Evolutionary conservation across 441 rosid genomes (phyloP).

Genomic region (Populus trichocarpa): DNA sequence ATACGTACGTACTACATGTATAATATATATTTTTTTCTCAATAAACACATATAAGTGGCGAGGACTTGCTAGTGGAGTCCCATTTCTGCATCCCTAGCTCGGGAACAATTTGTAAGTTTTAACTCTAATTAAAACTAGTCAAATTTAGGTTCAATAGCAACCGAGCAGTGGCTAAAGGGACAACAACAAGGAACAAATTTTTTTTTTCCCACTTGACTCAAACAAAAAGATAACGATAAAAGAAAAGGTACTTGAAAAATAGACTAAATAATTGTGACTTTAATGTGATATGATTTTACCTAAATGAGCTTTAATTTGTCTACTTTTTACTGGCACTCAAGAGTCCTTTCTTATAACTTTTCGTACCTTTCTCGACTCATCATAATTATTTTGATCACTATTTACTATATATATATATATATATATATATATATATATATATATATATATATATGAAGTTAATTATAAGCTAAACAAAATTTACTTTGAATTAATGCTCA

Average conservation of each 20-base stretch:
- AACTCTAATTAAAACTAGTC: too few species aligned
- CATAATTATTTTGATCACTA: not conserved
- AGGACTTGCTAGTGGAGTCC: too few species aligned
- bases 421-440: not conserved
- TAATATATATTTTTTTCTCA: too few species aligned
- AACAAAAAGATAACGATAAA: slow-evolving; percentile 39
- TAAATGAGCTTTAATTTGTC: slow-evolving; percentile 11
- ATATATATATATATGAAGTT: too few species aligned
- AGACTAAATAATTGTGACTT: slow-evolving; percentile 13
- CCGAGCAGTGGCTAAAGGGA: slow-evolving; percentile 28
- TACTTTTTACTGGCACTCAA: not conserved
- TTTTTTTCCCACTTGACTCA: slow-evolving; percentile 26
- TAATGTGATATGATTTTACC: slow-evolving; percentile 21
- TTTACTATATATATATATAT: not conserved
- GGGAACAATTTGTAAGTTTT: too few species aligned
- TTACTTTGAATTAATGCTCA: too few species aligned
- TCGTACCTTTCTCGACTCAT: not conserved
- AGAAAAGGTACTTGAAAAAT: slow-evolving; percentile 14
- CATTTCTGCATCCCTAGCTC: too few species aligned
- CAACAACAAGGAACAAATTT: slow-evolving; percentile 38
- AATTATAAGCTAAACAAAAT: too few species aligned
- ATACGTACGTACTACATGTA: too few species aligned
- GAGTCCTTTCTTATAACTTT: not conserved
- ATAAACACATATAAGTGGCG: too few species aligned
- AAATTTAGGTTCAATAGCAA: slow-evolving; percentile 8